These are phyloP conservation scores for Radiomyces spectabilis DNA, from an alignment of 192 early-diverging fungal species.

Conservation along the genomic window DNA sequence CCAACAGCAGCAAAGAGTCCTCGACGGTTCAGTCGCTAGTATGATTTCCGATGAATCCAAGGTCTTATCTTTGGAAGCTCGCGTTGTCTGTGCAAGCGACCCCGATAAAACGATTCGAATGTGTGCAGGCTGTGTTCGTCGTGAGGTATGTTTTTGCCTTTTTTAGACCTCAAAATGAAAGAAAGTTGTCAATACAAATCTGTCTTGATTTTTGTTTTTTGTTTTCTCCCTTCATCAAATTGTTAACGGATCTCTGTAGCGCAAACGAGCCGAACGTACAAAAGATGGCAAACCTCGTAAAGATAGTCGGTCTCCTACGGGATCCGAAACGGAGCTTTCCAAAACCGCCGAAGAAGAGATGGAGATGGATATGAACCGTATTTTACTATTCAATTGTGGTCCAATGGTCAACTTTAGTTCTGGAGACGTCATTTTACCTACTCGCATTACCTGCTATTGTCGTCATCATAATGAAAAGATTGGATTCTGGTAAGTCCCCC, in stretches of 20 bases:
- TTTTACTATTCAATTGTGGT: slow-evolving; percentile 84
- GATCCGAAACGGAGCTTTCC: slow-evolving; percentile 3
- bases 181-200: not conserved
- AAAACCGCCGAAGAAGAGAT: slow-evolving; percentile 11
- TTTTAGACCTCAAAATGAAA: not conserved
- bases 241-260: slow-evolving; percentile 14
- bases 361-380: slow-evolving; percentile 58
- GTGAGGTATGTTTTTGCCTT: slow-evolving; percentile 50
- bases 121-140: slow-evolving; percentile 76
- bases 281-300: slow-evolving; percentile 41
- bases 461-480: slow-evolving; percentile 91
- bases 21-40: slow-evolving; percentile 20
- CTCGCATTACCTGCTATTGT: slow-evolving; percentile 95
- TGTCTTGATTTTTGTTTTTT: slow-evolving; percentile 1
- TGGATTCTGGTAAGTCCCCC: slow-evolving; percentile 63
- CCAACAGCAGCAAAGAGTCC: slow-evolving; percentile 9
- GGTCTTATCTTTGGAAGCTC: slow-evolving; percentile 70
- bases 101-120: slow-evolving; percentile 65
- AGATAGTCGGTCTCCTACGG: slow-evolving; percentile 3
- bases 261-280: slow-evolving; percentile 61
- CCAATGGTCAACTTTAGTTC: slow-evolving; percentile 81
- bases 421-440: slow-evolving; percentile 84
- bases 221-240: not conserved
- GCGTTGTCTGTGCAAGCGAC: slow-evolving; percentile 82
- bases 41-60: slow-evolving; percentile 36